phyloP scores from a whole-genome alignment of 2,329 filamentous ascomycete genomes.

The Didymella lethalis region DNA sequence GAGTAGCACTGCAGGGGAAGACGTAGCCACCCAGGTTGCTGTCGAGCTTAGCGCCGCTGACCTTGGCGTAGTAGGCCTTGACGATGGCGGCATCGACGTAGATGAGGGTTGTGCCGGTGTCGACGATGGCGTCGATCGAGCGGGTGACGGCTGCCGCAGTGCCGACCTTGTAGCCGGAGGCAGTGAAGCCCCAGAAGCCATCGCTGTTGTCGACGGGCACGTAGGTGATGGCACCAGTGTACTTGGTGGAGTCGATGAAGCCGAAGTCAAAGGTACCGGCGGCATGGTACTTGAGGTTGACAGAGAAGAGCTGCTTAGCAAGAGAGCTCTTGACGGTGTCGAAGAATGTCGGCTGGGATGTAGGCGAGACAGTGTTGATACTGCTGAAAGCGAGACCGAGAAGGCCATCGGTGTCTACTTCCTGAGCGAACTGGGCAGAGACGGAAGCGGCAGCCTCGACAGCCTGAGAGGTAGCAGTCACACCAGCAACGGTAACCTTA shows the following conservation, averaged over 20 bases:
- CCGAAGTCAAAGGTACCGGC: slow-evolving; percentile 64
- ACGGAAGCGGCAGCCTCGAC: slow-evolving; percentile 70
- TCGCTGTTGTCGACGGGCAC: slow-evolving; percentile 63
- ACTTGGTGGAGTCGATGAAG: slow-evolving; percentile 66
- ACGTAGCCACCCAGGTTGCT: slow-evolving; percentile 62
- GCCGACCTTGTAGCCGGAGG: slow-evolving; percentile 65
- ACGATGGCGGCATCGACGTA: slow-evolving; percentile 64
- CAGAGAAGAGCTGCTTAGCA: slow-evolving; percentile 64
- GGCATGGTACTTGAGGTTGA: slow-evolving; percentile 61
- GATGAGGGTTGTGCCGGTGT: slow-evolving; percentile 75
- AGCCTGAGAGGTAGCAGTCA: slow-evolving; percentile 67
- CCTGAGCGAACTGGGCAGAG: slow-evolving; percentile 61
- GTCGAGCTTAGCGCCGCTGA: slow-evolving; percentile 61
- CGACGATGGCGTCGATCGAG: slow-evolving; percentile 66
- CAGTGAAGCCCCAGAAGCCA: slow-evolving; percentile 70
- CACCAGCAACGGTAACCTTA: slow-evolving; percentile 67
- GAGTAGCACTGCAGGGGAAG: slow-evolving; percentile 59
- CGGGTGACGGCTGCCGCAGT: slow-evolving; percentile 48
- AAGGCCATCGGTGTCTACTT: slow-evolving; percentile 65
- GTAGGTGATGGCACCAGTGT: slow-evolving; percentile 66
- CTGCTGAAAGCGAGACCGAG: slow-evolving; percentile 67
- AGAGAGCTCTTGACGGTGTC: slow-evolving; percentile 64
- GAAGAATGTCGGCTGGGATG: slow-evolving; percentile 65
- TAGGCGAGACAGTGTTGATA: slow-evolving; percentile 65
- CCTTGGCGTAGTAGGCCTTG: slow-evolving; percentile 66